Evolutionary conservation across 1,139 yeast genomes (phyloP).

Genomic region (Protomyces gravidus): DNA sequence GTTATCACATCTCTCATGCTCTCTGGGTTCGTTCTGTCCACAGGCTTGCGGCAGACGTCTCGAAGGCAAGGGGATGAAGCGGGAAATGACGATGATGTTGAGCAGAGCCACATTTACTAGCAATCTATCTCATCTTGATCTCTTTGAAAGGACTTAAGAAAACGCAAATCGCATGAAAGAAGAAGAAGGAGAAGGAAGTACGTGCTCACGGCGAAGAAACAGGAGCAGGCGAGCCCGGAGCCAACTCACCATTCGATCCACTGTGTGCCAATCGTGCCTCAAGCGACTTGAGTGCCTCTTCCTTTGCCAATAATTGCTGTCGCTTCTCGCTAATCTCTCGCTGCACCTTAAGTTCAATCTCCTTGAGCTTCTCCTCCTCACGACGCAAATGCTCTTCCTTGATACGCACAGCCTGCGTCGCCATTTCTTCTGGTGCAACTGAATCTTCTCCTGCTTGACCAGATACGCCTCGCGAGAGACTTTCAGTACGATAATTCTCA

Average conservation of each 20-base stretch:
- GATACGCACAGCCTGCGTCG: conserved; percentile 43
- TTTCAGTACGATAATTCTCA: conserved; percentile 88
- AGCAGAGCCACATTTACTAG: conserved; percentile 1
- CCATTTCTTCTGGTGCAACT: conserved; percentile 42
- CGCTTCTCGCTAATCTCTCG: conserved; percentile 80
- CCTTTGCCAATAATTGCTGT: conserved; percentile 79
- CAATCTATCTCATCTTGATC: background rate
- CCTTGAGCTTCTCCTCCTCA: conserved; percentile 45
- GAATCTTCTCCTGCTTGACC: conserved; percentile 11
- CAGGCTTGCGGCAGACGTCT: conserved; percentile 9
- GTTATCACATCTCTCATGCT: conserved; percentile 31
- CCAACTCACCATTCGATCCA: conserved; percentile 19
- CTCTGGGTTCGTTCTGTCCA: conserved; percentile 7
- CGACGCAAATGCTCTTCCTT: conserved; percentile 46
- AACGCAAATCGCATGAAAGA: background rate
- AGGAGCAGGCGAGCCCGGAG: background rate
- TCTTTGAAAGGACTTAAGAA: too few relatives aligned
- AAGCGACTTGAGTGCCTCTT: conserved; percentile 76
- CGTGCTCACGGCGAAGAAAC: background rate
- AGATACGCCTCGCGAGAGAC: conserved; percentile 49
- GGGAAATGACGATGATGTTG: background rate
- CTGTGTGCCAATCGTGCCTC: conserved; percentile 55
- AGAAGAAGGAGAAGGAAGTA: background rate
- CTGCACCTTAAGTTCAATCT: conserved; percentile 67
- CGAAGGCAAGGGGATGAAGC: background rate